Conservation (phyloP, 139 green algal species). For the Asterochloris erici region DNA sequence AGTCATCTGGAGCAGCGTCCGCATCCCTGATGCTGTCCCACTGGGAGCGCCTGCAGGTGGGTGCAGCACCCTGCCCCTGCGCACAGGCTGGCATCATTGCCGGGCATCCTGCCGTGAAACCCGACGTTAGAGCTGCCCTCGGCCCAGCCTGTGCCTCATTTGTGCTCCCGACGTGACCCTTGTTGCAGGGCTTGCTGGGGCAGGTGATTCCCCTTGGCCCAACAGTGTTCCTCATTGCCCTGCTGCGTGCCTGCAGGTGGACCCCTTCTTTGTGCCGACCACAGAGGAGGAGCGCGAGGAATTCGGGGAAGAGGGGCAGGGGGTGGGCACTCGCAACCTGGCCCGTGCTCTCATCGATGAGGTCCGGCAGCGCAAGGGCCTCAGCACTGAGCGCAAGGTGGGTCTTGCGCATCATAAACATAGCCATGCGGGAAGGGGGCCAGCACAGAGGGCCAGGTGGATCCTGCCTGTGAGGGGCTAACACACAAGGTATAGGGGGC, state of each 20-base stretch:
- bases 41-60: slow-evolving; percentile 87
- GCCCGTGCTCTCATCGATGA: slow-evolving; percentile 79
- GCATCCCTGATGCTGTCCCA: slow-evolving; percentile 90
- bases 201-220: not conserved
- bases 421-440: no score
- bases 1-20: slow-evolving; percentile 77
- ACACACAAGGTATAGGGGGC: no score
- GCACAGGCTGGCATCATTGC: no score
- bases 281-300: slow-evolving; percentile 98
- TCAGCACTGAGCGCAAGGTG: slow-evolving; percentile 89
- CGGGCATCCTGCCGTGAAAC: no score
- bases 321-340: slow-evolving; percentile 64
- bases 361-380: slow-evolving; percentile 86
- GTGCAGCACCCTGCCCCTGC: not conserved
- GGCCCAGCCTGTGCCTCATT: not conserved
- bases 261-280: slow-evolving; percentile 94
- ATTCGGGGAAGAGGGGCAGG: slow-evolving; percentile 86
- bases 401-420: no score
- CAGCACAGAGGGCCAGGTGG: no score
- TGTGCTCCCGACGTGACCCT: no score
- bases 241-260: slow-evolving; percentile 50
- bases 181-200: no score
- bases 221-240: not conserved
- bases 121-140: not conserved
- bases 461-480: no score